Evolutionary conservation across 306 rosid genomes (phyloP).

Genomic region (Senna siamea): DNA sequence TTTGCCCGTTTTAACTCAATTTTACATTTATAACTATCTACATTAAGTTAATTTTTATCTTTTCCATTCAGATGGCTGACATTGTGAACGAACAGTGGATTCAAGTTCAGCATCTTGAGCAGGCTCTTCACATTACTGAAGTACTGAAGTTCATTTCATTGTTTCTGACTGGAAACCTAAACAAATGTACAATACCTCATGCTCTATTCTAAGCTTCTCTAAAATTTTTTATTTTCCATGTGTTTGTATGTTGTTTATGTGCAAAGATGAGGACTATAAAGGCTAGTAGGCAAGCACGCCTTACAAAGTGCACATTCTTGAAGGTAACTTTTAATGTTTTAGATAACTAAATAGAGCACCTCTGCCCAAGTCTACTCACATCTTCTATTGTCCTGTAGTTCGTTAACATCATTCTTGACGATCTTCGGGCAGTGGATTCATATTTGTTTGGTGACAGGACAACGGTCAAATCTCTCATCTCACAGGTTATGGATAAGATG

Average conservation of each 20-base stretch:
- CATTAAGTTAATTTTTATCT: constrained; percentile 32
- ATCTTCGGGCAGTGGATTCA: constrained; percentile 49
- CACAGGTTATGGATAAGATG: constrained; percentile 57
- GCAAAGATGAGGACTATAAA: constrained; percentile 59
- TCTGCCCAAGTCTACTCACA: constrained; percentile 11
- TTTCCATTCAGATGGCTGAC: constrained; percentile 65
- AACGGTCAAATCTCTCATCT: constrained; percentile 44
- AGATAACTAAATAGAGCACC: constrained; percentile 4
- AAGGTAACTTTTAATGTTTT: constrained; percentile 57
- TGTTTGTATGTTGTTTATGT: constrained; percentile 4
- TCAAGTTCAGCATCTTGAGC: constrained; percentile 92
- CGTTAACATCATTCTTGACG: constrained; percentile 46
- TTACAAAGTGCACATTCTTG: constrained; percentile 62
- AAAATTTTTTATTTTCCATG: constrained; percentile 26
- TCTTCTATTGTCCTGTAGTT: constrained; percentile 50
- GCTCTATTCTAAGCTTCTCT: constrained; percentile 29
- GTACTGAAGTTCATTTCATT: constrained; percentile 49
- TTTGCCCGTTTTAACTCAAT: constrained; percentile 34
- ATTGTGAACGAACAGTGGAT: constrained; percentile 88
- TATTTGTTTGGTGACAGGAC: constrained; percentile 45
- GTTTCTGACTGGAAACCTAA: constrained; percentile 21
- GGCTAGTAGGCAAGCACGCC: constrained; percentile 49
- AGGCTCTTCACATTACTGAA: constrained; percentile 80
- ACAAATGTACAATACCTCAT: constrained; percentile 21
- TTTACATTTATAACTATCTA: constrained; percentile 5